Evolutionary conservation across 2,329 filamentous ascomycete species (phyloP), one percentile per base, ranked within the genome.

Genomic region (Ophiostoma ips): DNA sequence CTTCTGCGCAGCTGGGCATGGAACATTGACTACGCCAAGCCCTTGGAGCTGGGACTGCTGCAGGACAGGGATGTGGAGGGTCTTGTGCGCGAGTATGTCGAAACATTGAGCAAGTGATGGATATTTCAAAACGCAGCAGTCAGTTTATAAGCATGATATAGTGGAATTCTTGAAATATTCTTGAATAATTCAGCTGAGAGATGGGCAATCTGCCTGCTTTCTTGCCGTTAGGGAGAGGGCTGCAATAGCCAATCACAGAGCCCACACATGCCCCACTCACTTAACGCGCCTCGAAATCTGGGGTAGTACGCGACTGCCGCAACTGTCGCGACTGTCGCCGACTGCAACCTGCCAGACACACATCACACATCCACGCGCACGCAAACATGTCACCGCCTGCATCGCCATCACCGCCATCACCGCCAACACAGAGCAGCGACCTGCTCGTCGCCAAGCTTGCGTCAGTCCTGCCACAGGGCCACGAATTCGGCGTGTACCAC

Each of bases 401-500:
- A 8, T 15, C 21, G 3, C 12, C 24, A 34, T 34, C 31, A 12
- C 40, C 40, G n/a, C n/a, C n/a, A 5, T 15, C 40, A n/a, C 40
- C 40, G 10, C 40, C 40, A 16, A 10, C 40, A 16, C 40, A 31
- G 8, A 43, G 40, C 24, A 43, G 40, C 19, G 38, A 41, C 7
- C 21, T 43, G 15, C 62, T 73, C 3, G 56, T 62, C 36, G 62
- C 65, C 35, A 65, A 62, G 52, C 66, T 79, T 11, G 69, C 72
- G 7, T 59, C 64, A 2, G 68, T 72, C 11, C 70, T 83, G 10
- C 79, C 79, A 10, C 70, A 72, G 53, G 71, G 66, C 55, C 62
- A 64, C 60, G 66, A 60, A 13, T 84, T 94, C 62, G 81, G 74
- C 55, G 73, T 90, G 59, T 83, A 94, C 64, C 90, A 98, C 68